phyloP scores from a whole-genome alignment of 352 stramenopile genomes.

The Phytophthora chlamydospora region DNA sequence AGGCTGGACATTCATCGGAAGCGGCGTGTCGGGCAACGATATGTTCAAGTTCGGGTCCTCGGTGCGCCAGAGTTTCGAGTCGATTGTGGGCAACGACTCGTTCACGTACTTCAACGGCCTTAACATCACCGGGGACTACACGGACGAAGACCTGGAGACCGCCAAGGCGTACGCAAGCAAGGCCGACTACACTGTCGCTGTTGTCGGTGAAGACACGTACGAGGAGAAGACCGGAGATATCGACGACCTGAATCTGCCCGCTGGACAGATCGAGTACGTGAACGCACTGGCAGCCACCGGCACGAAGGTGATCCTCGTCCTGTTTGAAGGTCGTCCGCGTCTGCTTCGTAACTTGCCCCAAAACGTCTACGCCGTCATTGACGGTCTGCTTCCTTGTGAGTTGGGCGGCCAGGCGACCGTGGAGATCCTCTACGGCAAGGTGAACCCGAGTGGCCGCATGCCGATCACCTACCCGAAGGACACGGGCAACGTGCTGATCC shows the following conservation, averaged over 20 bases:
- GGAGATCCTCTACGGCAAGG: constrained; percentile 63
- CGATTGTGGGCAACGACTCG: constrained; percentile 12
- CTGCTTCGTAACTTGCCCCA: too few species aligned
- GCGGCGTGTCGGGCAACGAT: constrained; percentile 58
- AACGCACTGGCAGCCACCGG: constrained; percentile 50
- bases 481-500: constrained; percentile 34
- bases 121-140: too few species aligned
- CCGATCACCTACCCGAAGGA: constrained; percentile 78
- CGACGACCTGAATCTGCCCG: constrained; percentile 44
- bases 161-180: constrained; percentile 50
- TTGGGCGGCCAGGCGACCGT: too few species aligned
- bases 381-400: too few species aligned
- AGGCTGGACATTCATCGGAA: constrained; percentile 77
- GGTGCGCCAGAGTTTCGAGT: constrained; percentile 45
- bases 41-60: constrained; percentile 49
- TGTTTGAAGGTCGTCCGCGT: too few species aligned
- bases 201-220: constrained; percentile 67
- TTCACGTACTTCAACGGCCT: constrained; percentile 51
- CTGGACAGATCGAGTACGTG: constrained; percentile 52
- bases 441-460: constrained; percentile 25
- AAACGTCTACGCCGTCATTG: too few species aligned
- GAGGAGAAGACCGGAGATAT: constrained; percentile 81
- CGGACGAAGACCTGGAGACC: constrained; percentile 37
- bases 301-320: too few species aligned
- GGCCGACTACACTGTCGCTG: constrained; percentile 54